Base-by-base conservation (phyloP, 345 rosid species). In the Conringia planisiliqua region DNA sequence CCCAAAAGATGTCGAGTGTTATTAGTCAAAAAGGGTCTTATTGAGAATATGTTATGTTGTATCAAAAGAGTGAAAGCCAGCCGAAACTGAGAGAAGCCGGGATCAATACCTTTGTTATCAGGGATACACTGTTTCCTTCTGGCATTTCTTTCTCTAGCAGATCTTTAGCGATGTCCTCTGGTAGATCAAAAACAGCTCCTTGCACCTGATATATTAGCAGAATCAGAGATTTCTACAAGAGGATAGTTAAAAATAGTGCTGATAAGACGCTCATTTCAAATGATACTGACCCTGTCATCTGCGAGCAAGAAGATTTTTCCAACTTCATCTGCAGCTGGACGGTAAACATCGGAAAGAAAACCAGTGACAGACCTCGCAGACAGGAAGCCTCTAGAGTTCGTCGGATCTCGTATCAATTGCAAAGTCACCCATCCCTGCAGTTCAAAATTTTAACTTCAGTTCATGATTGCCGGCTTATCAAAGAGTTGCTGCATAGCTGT, bases 181-280 rank as follows among this genome's bases (percentile, higher is more conserved):
- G 96, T 51, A 94, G 85, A 85, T 94, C 98, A 77, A 91, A 94
- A 71, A 94, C 93, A 18, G 98, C 97, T 69, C 97, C 98, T 85
- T 90, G 98, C 68, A 91, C 79, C 98, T 94, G 87, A 76, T 26
- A 64, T 40, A 73, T 72, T 51, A 62, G 60, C 72, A 58, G 74
- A 68, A 58, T 66, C 57, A 43, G 27, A 54, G 46, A 50, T 17
- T 56, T 43, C 6, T 2, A 71, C n/a, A 24, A 73, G 60, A 54
- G 17, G 1, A 36, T 62, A 26, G 36, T 18, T 38, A 13, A 69
- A 7, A 17, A 44, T 3, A 59, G 27, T 62, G 20, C 60, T 30
- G 70, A 67, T 32, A 48, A 47, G 26, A 39, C 17, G 3, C 58
- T 43, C 33, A 29, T n/a, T 71, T 47, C 11, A 46, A 22, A 63